Percentiles rank a stretch among this genome's conserved stretches.
Conservation (phyloP, 2,329 filamentous ascomycete genomes). For the Colletotrichum sp. region DNA sequence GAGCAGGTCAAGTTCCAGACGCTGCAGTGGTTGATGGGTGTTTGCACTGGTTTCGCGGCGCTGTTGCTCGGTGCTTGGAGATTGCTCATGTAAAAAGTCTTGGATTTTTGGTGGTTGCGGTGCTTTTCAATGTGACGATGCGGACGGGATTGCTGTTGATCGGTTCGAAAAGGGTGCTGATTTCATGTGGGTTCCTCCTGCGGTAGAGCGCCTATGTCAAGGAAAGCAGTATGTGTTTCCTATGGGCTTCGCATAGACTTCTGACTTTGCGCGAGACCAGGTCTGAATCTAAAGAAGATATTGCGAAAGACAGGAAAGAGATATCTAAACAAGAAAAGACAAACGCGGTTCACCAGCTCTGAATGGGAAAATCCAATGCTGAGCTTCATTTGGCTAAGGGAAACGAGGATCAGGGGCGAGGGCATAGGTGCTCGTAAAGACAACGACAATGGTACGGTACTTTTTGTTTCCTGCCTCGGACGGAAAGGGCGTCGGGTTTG, state of each 20-base stretch:
- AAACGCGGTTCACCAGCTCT: background rate
- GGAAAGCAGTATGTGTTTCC: background rate
- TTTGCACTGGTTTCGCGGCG: slow-evolving; percentile 71
- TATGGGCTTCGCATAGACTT: background rate
- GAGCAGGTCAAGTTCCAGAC: slow-evolving; percentile 99
- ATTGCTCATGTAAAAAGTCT: slow-evolving; percentile 62
- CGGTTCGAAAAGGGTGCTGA: background rate
- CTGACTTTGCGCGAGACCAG: background rate
- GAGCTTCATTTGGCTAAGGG: background rate
- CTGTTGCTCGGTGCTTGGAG: slow-evolving; percentile 74
- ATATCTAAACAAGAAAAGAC: background rate
- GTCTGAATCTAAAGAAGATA: background rate
- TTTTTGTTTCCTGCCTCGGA: background rate
- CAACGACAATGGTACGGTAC: background rate
- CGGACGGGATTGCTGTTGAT: background rate
- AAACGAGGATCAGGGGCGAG: background rate
- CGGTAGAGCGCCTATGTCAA: background rate
- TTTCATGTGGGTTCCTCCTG: background rate
- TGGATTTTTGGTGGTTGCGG: background rate
- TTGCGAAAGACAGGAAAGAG: background rate
- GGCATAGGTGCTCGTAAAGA: background rate
- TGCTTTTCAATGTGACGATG: background rate
- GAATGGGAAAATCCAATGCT: background rate
- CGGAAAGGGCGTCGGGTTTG: background rate
- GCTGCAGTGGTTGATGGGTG: slow-evolving; percentile 96